phyloP scores from a whole-genome alignment of 208 protist species.

The Chromosphaera perkinsii region DNA sequence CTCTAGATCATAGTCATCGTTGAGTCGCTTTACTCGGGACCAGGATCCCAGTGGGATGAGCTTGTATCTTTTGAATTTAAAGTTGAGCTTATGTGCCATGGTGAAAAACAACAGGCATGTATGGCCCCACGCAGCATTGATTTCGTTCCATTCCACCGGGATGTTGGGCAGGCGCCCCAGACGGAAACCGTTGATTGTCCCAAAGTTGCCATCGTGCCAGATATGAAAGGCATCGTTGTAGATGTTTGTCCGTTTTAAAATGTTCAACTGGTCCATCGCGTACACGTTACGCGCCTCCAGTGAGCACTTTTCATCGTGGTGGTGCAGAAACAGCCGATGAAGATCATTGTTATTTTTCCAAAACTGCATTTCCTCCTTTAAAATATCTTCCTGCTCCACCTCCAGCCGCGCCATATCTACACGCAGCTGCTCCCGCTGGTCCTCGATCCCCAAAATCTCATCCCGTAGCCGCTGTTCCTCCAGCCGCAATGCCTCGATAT shows the following conservation, averaged over 20 bases:
- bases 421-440: too few species aligned
- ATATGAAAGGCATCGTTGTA: constrained; percentile 71
- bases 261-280: constrained; percentile 51
- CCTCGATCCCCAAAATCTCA: too few species aligned
- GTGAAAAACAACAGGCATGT: constrained; percentile 53
- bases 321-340: too few species aligned
- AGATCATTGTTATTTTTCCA: too few species aligned
- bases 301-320: too few species aligned
- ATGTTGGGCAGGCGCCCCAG: constrained; percentile 52
- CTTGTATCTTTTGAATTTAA: constrained; percentile 40
- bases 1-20: constrained; percentile 8
- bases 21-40: constrained; percentile 33
- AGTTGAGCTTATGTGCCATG: constrained; percentile 44
- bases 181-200: constrained; percentile 67
- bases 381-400: too few species aligned
- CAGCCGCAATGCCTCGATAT: too few species aligned
- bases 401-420: too few species aligned
- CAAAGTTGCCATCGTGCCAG: constrained; percentile 58
- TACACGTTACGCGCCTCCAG: too few species aligned
- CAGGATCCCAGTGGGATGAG: constrained; percentile 55
- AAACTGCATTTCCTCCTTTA: too few species aligned
- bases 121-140: constrained; percentile 70
- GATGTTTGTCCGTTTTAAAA: constrained; percentile 60
- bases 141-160: constrained; percentile 65
- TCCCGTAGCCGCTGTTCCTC: too few species aligned